Evolutionary conservation across 1,139 yeast species (phyloP).

Genomic region (Zygoascus sp.): DNA sequence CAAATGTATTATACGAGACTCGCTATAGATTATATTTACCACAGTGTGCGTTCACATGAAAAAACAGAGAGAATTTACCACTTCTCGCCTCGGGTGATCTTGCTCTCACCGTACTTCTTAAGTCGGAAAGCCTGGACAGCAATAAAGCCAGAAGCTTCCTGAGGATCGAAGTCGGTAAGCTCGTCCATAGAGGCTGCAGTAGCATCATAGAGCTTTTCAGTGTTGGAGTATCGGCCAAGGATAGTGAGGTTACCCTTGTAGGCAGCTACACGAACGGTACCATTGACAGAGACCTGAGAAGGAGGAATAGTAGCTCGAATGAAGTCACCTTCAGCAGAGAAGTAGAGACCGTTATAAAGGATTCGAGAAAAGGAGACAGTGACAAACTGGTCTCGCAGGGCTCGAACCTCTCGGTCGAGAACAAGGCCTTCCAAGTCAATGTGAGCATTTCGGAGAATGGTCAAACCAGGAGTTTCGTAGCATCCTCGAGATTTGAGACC

Average conservation of each 20-base stretch:
- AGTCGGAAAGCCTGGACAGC: constrained; percentile 97
- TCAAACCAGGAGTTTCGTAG: constrained; percentile 98
- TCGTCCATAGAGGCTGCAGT: constrained; percentile 99
- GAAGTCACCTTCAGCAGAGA: constrained; percentile 97
- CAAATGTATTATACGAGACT: too few species aligned
- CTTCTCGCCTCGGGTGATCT: constrained; percentile 65
- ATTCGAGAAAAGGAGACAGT: constrained; percentile 87
- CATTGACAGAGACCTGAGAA: constrained; percentile 92
- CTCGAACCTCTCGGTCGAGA: constrained; percentile 95
- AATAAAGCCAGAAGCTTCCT: constrained; percentile 95
- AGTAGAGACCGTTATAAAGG: constrained; percentile 95
- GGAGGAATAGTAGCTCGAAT: constrained; percentile 90
- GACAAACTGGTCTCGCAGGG: constrained; percentile 92
- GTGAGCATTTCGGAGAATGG: constrained; percentile 88
- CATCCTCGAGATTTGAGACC: constrained; percentile 99
- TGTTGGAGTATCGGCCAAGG: constrained; percentile 90
- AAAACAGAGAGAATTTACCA: constrained; percentile 35
- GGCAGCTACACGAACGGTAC: constrained; percentile 87
- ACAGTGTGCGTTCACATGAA: too few species aligned
- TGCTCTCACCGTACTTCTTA: constrained; percentile 95
- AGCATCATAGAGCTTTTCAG: constrained; percentile 95
- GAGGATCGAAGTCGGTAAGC: constrained; percentile 95
- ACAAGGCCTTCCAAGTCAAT: constrained; percentile 96
- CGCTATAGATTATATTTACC: neutral
- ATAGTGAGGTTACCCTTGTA: constrained; percentile 85